Base-by-base conservation (phyloP, 2,329 filamentous ascomycete genomes). In the Fusarium nelsonii region DNA sequence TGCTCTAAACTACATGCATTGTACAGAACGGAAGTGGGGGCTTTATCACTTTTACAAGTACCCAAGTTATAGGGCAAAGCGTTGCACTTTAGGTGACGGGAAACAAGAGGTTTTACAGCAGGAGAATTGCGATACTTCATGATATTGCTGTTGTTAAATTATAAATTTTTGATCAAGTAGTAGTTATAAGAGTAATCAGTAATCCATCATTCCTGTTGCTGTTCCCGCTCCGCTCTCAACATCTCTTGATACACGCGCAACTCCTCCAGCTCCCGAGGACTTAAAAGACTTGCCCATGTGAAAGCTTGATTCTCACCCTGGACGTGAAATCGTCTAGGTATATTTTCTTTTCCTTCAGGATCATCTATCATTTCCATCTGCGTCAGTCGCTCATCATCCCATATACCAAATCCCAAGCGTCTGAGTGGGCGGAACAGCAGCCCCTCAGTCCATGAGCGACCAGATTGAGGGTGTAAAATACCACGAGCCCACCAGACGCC, bases 361-460 rank as follows among this genome's bases (percentile, higher is more conserved):
- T 52, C 65, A 15, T 69, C 48, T 16, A 69, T 49, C 65, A 69
- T 69, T 46, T 69, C 49, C 61, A 69, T 69, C 4, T 30, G 23
- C 16, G 53, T 40, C 28, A 69, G 23, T 10, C 66, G 51, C 4
- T 69, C 61, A 12, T 69, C 65, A 16, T 69, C 66, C 66, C 66
- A 69, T 1, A 69, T 45, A 3, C 52, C 52, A 3, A 69, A 69
- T 1, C 66, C 65, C 3, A 69, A 36, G 8, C 37, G 44, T 4
- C 66, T 40, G n/a, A 69, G 57, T 3, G 65, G 61, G 5, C 66
- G 56, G n/a, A 69, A 69, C 1, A 69, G 6, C 2, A 69, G 15
- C 0, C 65, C 61, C 14, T 62, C 52, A 8, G 43, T 67, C 9
- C 69, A 28, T 6, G 52, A 53, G 8, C 48, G 23, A 12, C 39